Conservation (phyloP, 1,284 basidiomycete species). For the Farysia itapuensis region DNA sequence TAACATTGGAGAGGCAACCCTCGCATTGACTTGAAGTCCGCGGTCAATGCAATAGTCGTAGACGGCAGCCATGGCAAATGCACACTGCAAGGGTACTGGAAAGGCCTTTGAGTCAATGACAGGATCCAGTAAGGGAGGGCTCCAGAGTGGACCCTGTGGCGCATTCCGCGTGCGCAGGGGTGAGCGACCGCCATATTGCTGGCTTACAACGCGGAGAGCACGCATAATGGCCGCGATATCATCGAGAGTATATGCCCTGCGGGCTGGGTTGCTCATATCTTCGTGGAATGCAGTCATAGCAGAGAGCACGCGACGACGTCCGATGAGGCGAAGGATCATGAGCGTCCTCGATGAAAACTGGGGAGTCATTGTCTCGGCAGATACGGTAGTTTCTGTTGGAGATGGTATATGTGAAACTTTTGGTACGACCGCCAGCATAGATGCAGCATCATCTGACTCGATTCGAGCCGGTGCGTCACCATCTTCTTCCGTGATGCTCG, state of each 20-base stretch:
- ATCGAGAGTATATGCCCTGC: conserved; percentile 6
- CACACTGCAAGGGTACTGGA: conserved; percentile 20
- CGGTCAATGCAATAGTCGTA: conserved; percentile 16
- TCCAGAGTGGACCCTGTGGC: conserved; percentile 7
- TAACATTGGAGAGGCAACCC: conserved; percentile 22
- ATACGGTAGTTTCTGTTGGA: too few relatives aligned
- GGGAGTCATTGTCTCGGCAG: too few relatives aligned
- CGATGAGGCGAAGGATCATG: conserved; percentile 21
- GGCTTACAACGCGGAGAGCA: conserved; percentile 10
- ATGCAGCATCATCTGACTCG: too few relatives aligned
- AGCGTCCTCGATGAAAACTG: too few relatives aligned
- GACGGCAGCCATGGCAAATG: conserved; percentile 29
- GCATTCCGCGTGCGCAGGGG: not conserved
- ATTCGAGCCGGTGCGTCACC: too few relatives aligned
- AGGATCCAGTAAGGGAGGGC: conserved; percentile 9
- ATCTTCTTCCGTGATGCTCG: too few relatives aligned
- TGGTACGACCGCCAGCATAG: too few relatives aligned
- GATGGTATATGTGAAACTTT: too few relatives aligned
- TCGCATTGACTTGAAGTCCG: conserved; percentile 3
- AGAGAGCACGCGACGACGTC: conserved; percentile 23
- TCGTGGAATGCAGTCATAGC: conserved; percentile 23
- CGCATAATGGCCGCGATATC: conserved; percentile 16
- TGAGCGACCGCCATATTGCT: conserved; percentile 7
- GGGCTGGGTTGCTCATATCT: conserved; percentile 5
- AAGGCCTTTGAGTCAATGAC: conserved; percentile 15